phyloP scores from a whole-genome alignment of 306 rosid genomes.

The Prunus armeniaca region DNA sequence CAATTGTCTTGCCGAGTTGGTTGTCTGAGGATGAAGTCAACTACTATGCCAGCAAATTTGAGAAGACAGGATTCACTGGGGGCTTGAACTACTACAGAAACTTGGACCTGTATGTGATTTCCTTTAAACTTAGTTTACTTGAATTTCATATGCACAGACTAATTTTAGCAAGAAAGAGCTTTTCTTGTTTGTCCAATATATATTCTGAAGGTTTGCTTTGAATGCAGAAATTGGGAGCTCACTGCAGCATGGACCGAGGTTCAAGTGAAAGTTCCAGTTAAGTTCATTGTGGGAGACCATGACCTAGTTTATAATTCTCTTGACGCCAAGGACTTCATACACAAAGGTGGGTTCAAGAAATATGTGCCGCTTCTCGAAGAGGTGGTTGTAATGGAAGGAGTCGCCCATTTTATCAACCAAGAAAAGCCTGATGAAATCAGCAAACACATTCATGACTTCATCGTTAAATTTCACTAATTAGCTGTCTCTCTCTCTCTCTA shows the following conservation, averaged over 20 bases:
- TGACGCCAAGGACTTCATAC: constrained; percentile 54
- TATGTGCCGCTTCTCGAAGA: constrained; percentile 59
- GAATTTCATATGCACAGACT: no score
- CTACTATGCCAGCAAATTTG: constrained; percentile 50
- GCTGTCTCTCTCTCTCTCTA: no score
- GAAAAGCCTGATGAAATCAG: constrained; percentile 59
- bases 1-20: constrained; percentile 61
- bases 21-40: constrained; percentile 62
- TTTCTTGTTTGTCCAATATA: no score
- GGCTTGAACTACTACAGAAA: constrained; percentile 64
- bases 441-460: constrained; percentile 55
- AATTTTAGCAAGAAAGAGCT: no score
- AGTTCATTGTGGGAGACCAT: constrained; percentile 69
- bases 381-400: constrained; percentile 58
- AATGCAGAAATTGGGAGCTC: constrained; percentile 70
- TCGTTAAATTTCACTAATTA: constrained; percentile 26
- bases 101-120: constrained; percentile 46
- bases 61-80: constrained; percentile 67
- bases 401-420: constrained; percentile 56
- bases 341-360: constrained; percentile 63
- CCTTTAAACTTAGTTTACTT: background rate
- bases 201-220: background rate
- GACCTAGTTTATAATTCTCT: constrained; percentile 57
- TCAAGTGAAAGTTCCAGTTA: constrained; percentile 55
- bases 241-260: constrained; percentile 65